Conservation (phyloP, 169 alveolate species). For the Perkinsus chesapeaki region DNA sequence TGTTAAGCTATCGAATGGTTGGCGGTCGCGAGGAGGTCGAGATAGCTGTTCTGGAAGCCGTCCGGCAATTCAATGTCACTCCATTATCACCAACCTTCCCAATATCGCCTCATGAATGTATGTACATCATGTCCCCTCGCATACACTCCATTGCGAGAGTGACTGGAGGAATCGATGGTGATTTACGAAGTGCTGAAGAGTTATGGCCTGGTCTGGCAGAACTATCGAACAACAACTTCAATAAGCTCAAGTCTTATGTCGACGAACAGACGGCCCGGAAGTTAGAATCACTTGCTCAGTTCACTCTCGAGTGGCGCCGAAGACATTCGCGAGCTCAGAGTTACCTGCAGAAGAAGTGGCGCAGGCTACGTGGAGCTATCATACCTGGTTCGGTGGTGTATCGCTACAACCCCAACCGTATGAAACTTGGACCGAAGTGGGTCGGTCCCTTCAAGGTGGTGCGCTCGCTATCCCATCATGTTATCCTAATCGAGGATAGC, state of each 20-base stretch:
- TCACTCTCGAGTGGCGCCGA: not conserved
- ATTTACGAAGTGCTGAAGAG: not conserved
- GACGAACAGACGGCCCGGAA: not conserved
- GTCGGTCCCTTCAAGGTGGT: not conserved
- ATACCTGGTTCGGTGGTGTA: not conserved
- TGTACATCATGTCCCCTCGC: not conserved
- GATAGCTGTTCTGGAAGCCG: not conserved
- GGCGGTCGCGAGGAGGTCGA: not conserved
- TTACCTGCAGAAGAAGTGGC: not conserved
- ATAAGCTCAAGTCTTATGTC: not conserved
- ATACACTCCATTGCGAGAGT: not conserved
- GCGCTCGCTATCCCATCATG: not conserved
- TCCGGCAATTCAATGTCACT: not conserved
- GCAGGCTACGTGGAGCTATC: not conserved
- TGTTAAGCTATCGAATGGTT: not conserved
- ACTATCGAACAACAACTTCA: not conserved
- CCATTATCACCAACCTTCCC: not conserved
- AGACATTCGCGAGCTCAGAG: not conserved
- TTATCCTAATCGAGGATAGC: not conserved
- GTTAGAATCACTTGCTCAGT: not conserved
- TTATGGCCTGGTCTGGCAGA: not conserved
- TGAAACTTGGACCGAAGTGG: not conserved
- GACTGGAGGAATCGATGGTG: not conserved
- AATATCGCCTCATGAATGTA: not conserved
- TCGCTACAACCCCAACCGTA: not conserved